These are phyloP conservation scores for Spencermartinsiella ligniputridi DNA, from an alignment of 1,139 yeast species.

Conservation along the genomic window DNA sequence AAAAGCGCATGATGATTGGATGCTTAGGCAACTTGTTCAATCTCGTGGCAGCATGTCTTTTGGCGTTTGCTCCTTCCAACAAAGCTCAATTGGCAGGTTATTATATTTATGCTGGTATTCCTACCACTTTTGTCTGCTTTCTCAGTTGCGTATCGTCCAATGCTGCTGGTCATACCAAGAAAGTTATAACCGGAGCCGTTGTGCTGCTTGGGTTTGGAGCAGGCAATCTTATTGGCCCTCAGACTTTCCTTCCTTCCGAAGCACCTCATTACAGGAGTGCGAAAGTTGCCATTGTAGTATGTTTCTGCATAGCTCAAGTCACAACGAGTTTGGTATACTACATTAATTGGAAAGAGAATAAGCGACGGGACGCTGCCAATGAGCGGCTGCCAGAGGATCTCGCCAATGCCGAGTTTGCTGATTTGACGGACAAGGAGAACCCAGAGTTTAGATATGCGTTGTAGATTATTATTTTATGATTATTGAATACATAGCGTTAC, in stretches of 20 bases:
- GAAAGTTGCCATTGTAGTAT: conserved; percentile 40
- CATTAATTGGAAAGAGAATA: conserved; percentile 35
- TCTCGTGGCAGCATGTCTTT: conserved; percentile 38
- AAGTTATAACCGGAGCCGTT: conserved; percentile 41
- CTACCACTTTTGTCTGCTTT: conserved; percentile 45
- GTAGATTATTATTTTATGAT: conserved; percentile 10
- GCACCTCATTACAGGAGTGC: conserved; percentile 52
- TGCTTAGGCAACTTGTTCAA: conserved; percentile 34
- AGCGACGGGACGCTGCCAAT: conserved; percentile 29
- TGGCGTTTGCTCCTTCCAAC: conserved; percentile 41
- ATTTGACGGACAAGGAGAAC: conserved; percentile 64
- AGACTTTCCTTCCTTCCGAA: conserved; percentile 46
- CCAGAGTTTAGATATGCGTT: conserved; percentile 39
- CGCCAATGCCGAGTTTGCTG: conserved; percentile 50
- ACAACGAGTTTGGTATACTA: conserved; percentile 28
- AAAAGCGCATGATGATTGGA: conserved; percentile 40
- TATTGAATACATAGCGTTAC: no score
- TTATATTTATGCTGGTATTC: conserved; percentile 36
- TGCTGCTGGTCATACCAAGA: conserved; percentile 60
- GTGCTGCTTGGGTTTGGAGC: conserved; percentile 54
- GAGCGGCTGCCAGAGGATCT: conserved; percentile 23
- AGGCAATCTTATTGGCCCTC: conserved; percentile 55
- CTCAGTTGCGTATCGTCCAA: conserved; percentile 49
- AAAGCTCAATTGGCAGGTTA: conserved; percentile 38
- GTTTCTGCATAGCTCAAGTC: conserved; percentile 27